Percentiles rank a stretch among this genome's conserved stretches.
Evolutionary conservation across 305 asterid species (phyloP).

Genomic region (Rubia occidens): DNA sequence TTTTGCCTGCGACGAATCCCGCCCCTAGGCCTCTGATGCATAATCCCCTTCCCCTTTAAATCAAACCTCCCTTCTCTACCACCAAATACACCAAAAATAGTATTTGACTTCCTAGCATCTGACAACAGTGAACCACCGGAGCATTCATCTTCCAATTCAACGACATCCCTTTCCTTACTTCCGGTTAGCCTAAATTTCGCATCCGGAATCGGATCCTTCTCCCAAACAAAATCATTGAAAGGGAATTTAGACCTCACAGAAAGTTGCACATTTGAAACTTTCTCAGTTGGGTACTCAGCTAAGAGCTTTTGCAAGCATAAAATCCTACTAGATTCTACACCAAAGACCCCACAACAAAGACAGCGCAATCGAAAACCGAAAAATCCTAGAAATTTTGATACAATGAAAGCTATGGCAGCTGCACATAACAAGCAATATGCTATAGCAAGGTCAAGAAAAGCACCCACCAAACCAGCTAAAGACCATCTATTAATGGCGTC

Average conservation of each 20-base stretch:
- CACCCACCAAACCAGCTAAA: slow-evolving; percentile 59
- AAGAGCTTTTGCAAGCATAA: slow-evolving; percentile 52
- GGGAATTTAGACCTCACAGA: slow-evolving; percentile 55
- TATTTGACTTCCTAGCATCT: slow-evolving; percentile 30
- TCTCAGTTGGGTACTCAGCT: slow-evolving; percentile 55
- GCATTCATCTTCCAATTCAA: slow-evolving; percentile 54
- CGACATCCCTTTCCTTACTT: slow-evolving; percentile 20
- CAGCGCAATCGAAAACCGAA: slow-evolving; percentile 67
- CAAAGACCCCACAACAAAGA: slow-evolving; percentile 57
- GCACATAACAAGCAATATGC: slow-evolving; percentile 70
- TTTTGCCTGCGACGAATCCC: slow-evolving; percentile 40
- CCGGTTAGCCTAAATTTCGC: slow-evolving; percentile 21
- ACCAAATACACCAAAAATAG: slow-evolving; percentile 19
- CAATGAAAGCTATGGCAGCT: slow-evolving; percentile 53
- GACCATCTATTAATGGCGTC: slow-evolving; percentile 50
- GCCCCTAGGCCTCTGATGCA: slow-evolving; percentile 38
- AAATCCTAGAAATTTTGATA: slow-evolving; percentile 55
- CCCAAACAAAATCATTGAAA: slow-evolving; percentile 32
- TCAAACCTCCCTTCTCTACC: slow-evolving; percentile 35
- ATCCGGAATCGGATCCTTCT: slow-evolving; percentile 16
- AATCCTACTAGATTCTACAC: slow-evolving; percentile 26
- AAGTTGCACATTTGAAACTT: slow-evolving; percentile 45
- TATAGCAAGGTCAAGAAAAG: slow-evolving; percentile 76
- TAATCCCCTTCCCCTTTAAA: slow-evolving; percentile 57
- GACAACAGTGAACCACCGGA: slow-evolving; percentile 48